phyloP scores from a whole-genome alignment of 2,329 filamentous ascomycete genomes.

The Monilinia polystroma region DNA sequence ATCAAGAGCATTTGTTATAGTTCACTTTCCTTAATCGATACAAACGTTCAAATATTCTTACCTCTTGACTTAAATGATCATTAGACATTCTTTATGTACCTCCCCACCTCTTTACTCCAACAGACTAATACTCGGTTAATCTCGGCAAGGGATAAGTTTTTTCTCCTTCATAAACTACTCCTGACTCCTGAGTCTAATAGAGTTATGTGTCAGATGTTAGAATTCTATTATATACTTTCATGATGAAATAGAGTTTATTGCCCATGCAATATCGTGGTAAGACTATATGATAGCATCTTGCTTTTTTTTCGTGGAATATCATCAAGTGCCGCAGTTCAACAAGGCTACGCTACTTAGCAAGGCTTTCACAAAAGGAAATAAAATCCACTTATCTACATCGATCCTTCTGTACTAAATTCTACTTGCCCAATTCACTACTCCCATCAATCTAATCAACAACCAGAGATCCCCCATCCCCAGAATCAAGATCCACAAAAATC shows the following conservation, averaged over 20 bases:
- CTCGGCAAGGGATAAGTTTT: neutral
- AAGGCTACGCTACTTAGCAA: neutral
- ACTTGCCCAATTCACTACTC: no score
- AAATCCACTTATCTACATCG: no score
- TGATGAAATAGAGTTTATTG: accelerated
- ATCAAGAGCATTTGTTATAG: neutral
- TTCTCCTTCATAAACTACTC: neutral
- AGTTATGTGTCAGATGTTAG: neutral
- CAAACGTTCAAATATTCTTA: neutral
- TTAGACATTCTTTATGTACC: neutral
- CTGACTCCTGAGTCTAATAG: no score
- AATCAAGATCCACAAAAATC: no score
- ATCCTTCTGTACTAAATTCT: no score
- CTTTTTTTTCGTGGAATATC: neutral
- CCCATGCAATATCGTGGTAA: neutral
- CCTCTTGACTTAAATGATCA: accelerated
- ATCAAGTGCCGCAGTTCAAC: neutral
- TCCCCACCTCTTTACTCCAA: neutral
- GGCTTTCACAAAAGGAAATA: neutral
- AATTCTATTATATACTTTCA: neutral
- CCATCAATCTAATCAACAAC: no score
- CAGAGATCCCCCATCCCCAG: no score
- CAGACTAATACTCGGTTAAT: neutral
- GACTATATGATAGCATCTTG: neutral
- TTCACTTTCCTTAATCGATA: neutral